A percentile compares a stretch with the other conserved stretches of the same genome.
Conservation (phyloP, 257 asterid genomes). For the Fraxinus pennsylvanica region DNA sequence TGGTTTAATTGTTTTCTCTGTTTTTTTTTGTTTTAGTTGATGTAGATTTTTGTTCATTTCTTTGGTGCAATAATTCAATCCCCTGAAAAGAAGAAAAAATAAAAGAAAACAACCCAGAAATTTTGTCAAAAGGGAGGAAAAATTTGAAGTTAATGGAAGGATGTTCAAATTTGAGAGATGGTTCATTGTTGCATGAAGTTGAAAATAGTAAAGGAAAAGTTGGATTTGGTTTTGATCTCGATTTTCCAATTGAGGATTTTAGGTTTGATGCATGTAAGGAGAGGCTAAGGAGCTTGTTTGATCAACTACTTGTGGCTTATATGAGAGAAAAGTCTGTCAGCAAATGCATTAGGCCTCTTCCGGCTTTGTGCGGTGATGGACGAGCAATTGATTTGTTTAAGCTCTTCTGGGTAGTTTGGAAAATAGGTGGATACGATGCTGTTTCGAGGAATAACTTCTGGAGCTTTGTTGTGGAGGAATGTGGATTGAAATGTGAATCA, state of each 20-base stretch:
- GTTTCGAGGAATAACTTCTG: slow-evolving; percentile 49
- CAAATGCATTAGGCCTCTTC: slow-evolving; percentile 48
- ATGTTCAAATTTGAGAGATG: slow-evolving; percentile 42
- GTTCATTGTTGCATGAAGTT: slow-evolving; percentile 19
- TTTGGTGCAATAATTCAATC: slow-evolving; percentile 6
- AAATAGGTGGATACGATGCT: slow-evolving; percentile 50
- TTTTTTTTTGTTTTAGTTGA: not conserved
- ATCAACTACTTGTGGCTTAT: slow-evolving; percentile 47
- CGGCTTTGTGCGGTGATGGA: slow-evolving; percentile 52
- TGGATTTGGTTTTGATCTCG: slow-evolving; percentile 35
- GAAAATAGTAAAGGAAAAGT: slow-evolving; percentile 28
- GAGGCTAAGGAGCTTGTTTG: slow-evolving; percentile 57
- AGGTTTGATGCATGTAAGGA: slow-evolving; percentile 52
- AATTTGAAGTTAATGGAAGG: slow-evolving; percentile 50
- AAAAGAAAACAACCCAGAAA: slow-evolving; percentile 5
- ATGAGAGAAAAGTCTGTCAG: slow-evolving; percentile 39
- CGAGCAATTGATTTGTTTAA: slow-evolving; percentile 58
- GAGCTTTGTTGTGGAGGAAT: slow-evolving; percentile 58
- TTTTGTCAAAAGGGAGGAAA: slow-evolving; percentile 1
- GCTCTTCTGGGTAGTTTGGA: slow-evolving; percentile 65
- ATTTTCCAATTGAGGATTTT: slow-evolving; percentile 35
- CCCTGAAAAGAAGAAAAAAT: not conserved
- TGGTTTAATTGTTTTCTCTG: not conserved
- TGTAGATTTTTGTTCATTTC: not conserved
- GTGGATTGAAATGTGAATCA: slow-evolving; percentile 41